Base-by-base conservation (phyloP, 345 rosid genomes). In the Eucalyptus fibrosa region DNA sequence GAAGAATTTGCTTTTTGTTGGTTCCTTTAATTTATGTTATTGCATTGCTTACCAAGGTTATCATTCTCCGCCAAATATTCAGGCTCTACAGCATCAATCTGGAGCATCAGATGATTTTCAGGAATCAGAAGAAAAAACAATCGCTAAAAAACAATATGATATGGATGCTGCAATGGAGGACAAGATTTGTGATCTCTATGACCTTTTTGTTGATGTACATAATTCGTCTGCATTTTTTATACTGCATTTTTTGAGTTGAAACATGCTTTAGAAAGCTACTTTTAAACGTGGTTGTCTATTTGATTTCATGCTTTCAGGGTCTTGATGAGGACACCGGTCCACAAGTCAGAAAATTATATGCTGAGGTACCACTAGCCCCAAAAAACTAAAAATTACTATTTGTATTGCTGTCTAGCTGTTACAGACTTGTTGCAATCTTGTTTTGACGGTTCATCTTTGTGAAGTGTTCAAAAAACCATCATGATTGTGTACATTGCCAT, bases 171-270 rank as follows among this genome's bases (percentile, higher is more conserved):
- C 87, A 53, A 81, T 97, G 94, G 99, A 97, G 93, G 98, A 96
- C 89, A 97, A 93, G 93, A 91, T 97, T 90, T 97, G 99, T 93
- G 99, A 96, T 90, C 98, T 97, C 88, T 97, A 97, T 92, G 99
- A 97, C 91, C 96, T 95, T 90, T 97, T 92, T 92, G 94, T 96
- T 92, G 97, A 97, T 92, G 99, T 97, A 94, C 90, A 88, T 45
- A 88, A 87, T 49, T 56, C 28, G 88, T 49, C 91, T 88, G 44
- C 56, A 77, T 72, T 19, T 72, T 37, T 37, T 9, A 19, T 21
- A 37, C 86, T 56, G 85, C 86, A 65, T 87, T 82, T 82, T 86
- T 89, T 50, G 30, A 88, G 65, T 17, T 32, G 34, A 88, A 90
- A 82, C 77, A 32, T 65, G 65, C 59, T 86, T 87, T 23, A 82